Evolutionary conservation across 1,139 yeast species (phyloP).

Genomic region (Sporopachydermia cereana): DNA sequence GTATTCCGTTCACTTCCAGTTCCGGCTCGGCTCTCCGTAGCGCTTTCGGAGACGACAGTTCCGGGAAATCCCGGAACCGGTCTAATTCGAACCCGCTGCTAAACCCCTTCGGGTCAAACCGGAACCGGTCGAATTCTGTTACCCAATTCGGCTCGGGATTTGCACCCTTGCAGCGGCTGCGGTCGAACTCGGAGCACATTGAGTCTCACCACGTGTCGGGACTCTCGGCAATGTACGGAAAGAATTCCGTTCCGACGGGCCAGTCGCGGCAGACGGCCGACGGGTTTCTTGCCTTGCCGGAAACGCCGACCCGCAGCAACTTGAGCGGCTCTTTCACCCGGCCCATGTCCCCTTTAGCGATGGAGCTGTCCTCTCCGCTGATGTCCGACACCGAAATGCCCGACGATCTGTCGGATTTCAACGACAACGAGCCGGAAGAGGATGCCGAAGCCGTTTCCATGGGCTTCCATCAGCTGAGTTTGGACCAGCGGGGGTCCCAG

Average conservation of each 20-base stretch:
- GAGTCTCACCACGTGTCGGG: not conserved
- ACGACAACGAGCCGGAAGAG: slow-evolving; percentile 17
- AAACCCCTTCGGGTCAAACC: too few species aligned
- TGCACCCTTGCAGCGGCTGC: not conserved
- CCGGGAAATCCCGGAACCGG: not conserved
- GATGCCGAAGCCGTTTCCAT: slow-evolving; percentile 20
- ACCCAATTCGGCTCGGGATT: too few species aligned
- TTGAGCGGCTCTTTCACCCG: not conserved
- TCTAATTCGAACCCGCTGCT: slow-evolving; percentile 5
- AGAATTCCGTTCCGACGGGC: too few species aligned
- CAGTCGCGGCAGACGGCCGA: too few species aligned
- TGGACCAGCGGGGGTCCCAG: not conserved
- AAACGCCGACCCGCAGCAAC: too few species aligned
- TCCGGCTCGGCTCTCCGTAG: too few species aligned
- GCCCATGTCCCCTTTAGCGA: slow-evolving; percentile 5
- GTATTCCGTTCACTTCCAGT: too few species aligned
- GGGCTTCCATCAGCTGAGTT: not conserved
- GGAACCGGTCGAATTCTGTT: too few species aligned
- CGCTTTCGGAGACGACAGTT: too few species aligned
- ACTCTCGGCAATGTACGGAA: too few species aligned
- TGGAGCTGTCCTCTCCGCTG: not conserved
- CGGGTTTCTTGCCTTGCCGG: too few species aligned
- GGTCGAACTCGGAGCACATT: not conserved
- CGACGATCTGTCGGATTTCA: slow-evolving; percentile 11
- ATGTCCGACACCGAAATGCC: not conserved